Evolutionary conservation across 2,329 filamentous ascomycete species (phyloP), one percentile per base, ranked within the genome.

Genomic region (Neofusicoccum ribis): DNA sequence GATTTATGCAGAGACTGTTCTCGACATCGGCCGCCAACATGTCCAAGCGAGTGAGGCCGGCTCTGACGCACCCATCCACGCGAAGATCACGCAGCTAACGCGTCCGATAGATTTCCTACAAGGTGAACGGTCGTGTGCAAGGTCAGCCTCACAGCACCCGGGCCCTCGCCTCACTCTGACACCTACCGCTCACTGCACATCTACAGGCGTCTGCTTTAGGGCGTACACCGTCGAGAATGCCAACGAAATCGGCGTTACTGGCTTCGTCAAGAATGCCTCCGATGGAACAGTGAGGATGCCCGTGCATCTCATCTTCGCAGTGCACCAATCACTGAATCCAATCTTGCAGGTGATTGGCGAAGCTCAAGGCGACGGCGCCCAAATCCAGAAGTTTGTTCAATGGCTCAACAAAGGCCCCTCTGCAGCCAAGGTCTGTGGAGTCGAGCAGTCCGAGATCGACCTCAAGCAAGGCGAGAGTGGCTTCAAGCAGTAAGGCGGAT

Each of bases 311-410:
- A 12, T 44, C 31, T 14, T 49, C 62, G 50, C 44, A 27, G 43
- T 49, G 50, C 52, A 43, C 14, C 27, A 34, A 52, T 36, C 49
- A 64, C 39, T 58, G n/a, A 54, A 20, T 8, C 2, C 6, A n/a
- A 6, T 23, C 47, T 27, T n/a, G 4, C 69, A 97, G 92, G 93
- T 98, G 52, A 88, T 92, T 73, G 94, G 94, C 31, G 93, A 97
- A 79, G 93, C 89, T 5, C 94, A 98, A 75, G 93, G 92, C 36
- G 82, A 85, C 1, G 83, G 88, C 1, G 84, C 87, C 0, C 78
- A 84, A 2, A 76, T 98, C 31, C 78, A 87, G 61, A 85, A 87
- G 64, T 90, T 97, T 69, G 79, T 96, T 41, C 86, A 89, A 70
- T 88, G 92, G 68, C 80, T 97, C 52, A 85, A 92, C 72, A 84